These are phyloP conservation scores for Trichoderma parareesei DNA, from an alignment of 495 filamentous ascomycete species.

Conservation along the genomic window DNA sequence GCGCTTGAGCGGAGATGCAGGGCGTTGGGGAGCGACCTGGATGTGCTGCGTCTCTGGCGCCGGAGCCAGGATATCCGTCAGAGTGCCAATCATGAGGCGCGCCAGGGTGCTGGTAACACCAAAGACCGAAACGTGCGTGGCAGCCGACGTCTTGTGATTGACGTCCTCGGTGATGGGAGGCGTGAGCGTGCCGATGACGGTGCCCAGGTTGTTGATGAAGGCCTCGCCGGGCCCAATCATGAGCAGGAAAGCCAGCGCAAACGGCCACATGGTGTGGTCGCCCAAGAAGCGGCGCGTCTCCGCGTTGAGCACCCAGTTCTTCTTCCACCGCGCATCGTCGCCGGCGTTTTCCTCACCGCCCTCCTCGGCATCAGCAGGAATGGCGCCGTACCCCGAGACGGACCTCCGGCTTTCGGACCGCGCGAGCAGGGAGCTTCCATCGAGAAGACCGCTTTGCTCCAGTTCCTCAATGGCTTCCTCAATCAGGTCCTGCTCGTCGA, in stretches of 20 bases:
- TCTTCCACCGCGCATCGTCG: constrained; percentile 61
- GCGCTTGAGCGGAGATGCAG: constrained; percentile 27
- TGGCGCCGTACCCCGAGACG: constrained; percentile 29
- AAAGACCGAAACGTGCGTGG: constrained; percentile 87
- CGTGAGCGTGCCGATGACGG: constrained; percentile 79
- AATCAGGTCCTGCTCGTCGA: constrained; percentile 58
- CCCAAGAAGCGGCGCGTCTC: constrained; percentile 75
- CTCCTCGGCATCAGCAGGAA: constrained; percentile 25
- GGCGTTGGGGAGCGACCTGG: constrained; percentile 26
- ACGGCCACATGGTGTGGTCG: constrained; percentile 91
- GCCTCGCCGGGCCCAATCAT: constrained; percentile 90
- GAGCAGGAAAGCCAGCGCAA: constrained; percentile 86
- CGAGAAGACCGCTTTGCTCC: constrained; percentile 75
- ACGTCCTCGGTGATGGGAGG: constrained; percentile 44
- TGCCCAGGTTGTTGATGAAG: constrained; percentile 96
- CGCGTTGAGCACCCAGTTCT: constrained; percentile 77
- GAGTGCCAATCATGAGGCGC: constrained; percentile 72
- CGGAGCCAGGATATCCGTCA: constrained; percentile 85
- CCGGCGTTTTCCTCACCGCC: constrained; percentile 29
- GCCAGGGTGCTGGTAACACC: constrained; percentile 85
- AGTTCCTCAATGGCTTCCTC: constrained; percentile 80
- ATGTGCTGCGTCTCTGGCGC: constrained; percentile 34
- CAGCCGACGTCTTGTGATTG: constrained; percentile 53
- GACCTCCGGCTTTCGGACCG: constrained; percentile 22
- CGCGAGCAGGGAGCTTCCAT: constrained; percentile 36